A percentile compares a stretch with the other conserved stretches of the same genome.
Evolutionary conservation across 768 basidiomycete species (phyloP).

Genomic region (Amylocystis lapponica): DNA sequence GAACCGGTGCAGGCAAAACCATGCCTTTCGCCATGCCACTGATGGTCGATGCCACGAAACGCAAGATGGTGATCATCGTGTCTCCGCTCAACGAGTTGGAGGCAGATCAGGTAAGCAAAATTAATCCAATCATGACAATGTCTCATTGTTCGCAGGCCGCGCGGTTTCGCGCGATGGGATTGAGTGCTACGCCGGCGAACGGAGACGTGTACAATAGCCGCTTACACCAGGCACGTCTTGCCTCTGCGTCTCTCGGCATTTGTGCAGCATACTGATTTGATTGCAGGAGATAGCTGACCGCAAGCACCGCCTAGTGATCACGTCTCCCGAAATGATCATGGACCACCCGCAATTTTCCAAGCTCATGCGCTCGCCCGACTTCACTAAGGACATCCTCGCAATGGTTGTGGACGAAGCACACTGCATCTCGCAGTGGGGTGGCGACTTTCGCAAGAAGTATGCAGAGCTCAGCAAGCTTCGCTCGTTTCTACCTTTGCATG

Average conservation of each 20-base stretch:
- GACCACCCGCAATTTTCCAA: conserved; percentile 22
- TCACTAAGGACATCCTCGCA: conserved; percentile 17
- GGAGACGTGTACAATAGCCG: too few species aligned
- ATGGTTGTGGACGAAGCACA: conserved; percentile 33
- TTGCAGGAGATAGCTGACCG: conserved; percentile 18
- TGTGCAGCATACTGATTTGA: background rate
- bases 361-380: conserved; percentile 17
- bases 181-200: background rate
- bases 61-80: conserved; percentile 31
- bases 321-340: conserved; percentile 30
- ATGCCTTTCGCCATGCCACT: conserved; percentile 34
- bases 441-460: conserved; percentile 29
- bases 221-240: too few species aligned
- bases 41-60: conserved; percentile 16
- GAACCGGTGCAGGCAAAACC: conserved; percentile 33
- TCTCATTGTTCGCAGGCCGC: background rate
- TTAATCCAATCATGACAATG: too few species aligned
- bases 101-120: conserved; percentile 29
- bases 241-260: background rate
- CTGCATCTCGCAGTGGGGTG: conserved; percentile 33
- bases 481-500: conserved; percentile 22
- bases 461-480: conserved; percentile 22
- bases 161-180: background rate
- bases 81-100: conserved; percentile 35
- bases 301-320: conserved; percentile 25